Base-by-base conservation (phyloP, 257 asterid genomes). In the Scutellaria minor region DNA sequence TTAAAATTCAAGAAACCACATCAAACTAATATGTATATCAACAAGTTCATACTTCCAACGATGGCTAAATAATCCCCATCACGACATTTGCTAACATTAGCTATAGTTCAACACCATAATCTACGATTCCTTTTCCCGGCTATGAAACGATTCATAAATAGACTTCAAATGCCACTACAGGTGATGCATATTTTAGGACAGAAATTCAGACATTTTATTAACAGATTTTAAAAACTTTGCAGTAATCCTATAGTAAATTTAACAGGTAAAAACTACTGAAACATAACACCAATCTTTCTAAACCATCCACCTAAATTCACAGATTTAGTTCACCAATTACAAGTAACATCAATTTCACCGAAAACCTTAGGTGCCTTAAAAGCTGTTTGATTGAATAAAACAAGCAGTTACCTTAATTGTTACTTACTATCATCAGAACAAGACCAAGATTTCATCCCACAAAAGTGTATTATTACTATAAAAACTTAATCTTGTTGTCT, bases 1-100 rank as follows among this genome's bases (percentile, higher is more conserved):
- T 61, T 4, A 54, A n/a, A 64, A 52, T 46, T 41, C 73, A 6
- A 53, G 18, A 68, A 57, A 71, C 35, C 15, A n/a, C 31, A 31
- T 59, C 14, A 22, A 9, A 41, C 39, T 11, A 18, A 40, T 12
- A n/a, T 45, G 51, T 18, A 31, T 3, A 41, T n/a, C 13, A 52
- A 51, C 15, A 42, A 39, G n/a, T 14, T 37, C 56, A 66, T 50
- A 41, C 8, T 14, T n/a, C 7, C 69, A 56, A 20, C 37, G 22
- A 37, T 14, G 66, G 50, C 50, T 62, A 8, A 14, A 62, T 1
- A 31, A 6, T 3, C 14, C 7, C 6, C 9, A 22, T 57, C 41
- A 37, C 41, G 53, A 37, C 37, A 48, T 35, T 64, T 31, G 45
- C 73, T 51, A 18, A n/a, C 22, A 53, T 18, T 35, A 10, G 53